Evolutionary conservation across 805 yeast species (phyloP).

Genomic region (Spathaspora hagerdaliae): DNA sequence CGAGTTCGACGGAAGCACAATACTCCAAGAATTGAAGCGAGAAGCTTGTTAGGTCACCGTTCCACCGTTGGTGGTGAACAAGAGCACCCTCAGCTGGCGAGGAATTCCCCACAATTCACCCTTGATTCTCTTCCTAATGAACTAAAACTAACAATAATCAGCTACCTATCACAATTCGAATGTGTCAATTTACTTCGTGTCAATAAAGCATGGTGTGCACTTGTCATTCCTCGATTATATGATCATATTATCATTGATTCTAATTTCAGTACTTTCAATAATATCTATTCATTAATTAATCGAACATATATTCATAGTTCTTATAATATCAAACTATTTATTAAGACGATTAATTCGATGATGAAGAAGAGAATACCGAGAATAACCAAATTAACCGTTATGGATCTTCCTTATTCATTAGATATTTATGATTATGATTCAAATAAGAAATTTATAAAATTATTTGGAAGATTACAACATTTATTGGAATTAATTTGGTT

Average conservation of each 20-base stretch:
- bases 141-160: conserved; percentile 26
- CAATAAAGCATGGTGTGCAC: conserved; percentile 23
- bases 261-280: conserved; percentile 30
- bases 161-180: conserved; percentile 35
- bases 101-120: background rate
- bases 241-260: conserved; percentile 37
- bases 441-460: conserved; percentile 18
- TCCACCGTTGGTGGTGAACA: too few species aligned
- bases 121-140: conserved; percentile 37
- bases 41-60: too few species aligned
- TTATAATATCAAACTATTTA: conserved; percentile 36
- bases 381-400: conserved; percentile 26
- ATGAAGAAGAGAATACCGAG: background rate
- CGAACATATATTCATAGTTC: conserved; percentile 32
- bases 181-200: conserved; percentile 27
- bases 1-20: too few species aligned
- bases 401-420: conserved; percentile 40
- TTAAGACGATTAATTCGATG: conserved; percentile 13
- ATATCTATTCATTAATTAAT: conserved; percentile 10
- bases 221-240: conserved; percentile 33
- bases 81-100: too few species aligned
- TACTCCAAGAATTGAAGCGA: too few species aligned
- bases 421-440: conserved; percentile 30
- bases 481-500: conserved; percentile 30
- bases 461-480: conserved; percentile 20